phyloP scores from a whole-genome alignment of 2,329 filamentous ascomycete genomes.

The Davidsoniella neocaledoniae region DNA sequence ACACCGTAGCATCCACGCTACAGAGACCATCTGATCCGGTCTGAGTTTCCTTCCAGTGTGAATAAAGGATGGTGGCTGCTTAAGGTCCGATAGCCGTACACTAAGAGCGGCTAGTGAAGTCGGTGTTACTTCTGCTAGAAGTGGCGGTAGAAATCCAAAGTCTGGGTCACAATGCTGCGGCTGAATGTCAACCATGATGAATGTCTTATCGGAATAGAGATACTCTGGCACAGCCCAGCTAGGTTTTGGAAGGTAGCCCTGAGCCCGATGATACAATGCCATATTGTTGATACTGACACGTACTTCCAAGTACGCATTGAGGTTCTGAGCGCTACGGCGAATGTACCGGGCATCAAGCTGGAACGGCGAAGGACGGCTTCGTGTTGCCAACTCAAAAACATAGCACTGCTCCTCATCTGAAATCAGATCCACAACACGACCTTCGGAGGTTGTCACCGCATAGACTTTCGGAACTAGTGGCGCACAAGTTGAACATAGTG shows the following conservation, averaged over 20 bases:
- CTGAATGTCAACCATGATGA: not conserved
- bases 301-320: slow-evolving; percentile 4
- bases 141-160: not conserved
- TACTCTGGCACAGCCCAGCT: not conserved
- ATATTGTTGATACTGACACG: slow-evolving; percentile 13
- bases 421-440: slow-evolving; percentile 8
- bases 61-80: slow-evolving; percentile 13
- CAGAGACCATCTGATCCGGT: slow-evolving; percentile 14
- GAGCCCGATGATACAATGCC: slow-evolving; percentile 13
- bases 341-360: slow-evolving; percentile 3
- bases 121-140: slow-evolving; percentile 3
- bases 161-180: slow-evolving; percentile 1
- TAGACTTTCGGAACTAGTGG: slow-evolving; percentile 2
- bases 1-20: slow-evolving; percentile 17
- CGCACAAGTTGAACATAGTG: slow-evolving; percentile 1
- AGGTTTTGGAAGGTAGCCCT: slow-evolving; percentile 12
- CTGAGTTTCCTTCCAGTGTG: slow-evolving; percentile 12
- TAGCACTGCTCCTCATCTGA: slow-evolving; percentile 8
- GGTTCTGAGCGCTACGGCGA: too few relatives aligned
- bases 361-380: slow-evolving; percentile 8
- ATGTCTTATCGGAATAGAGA: too few relatives aligned
- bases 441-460: slow-evolving; percentile 5
- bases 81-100: not conserved
- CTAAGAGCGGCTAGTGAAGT: not conserved
- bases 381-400: slow-evolving; percentile 8